A percentile compares a stretch with the other conserved stretches of the same genome.
Evolutionary conservation across 2,329 filamentous ascomycete species (phyloP).

Genomic region (Fusarium nematophilum): DNA sequence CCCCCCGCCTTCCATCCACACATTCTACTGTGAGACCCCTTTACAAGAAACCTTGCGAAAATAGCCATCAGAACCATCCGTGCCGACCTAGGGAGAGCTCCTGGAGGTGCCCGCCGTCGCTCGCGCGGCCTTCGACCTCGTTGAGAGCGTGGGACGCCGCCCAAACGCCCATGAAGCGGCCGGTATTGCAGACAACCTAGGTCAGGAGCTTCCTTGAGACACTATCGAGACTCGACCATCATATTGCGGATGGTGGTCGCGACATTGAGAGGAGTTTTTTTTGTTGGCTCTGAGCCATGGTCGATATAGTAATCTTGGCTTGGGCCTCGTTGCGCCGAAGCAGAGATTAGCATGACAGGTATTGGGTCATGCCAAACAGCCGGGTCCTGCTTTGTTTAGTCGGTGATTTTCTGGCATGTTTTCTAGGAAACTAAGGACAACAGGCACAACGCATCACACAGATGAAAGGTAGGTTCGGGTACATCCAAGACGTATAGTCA

Average conservation of each 20-base stretch:
- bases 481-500: too few relatives aligned
- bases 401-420: too few relatives aligned
- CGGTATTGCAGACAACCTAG: neutral
- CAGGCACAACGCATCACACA: too few relatives aligned
- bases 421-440: too few relatives aligned
- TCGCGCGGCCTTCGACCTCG: neutral
- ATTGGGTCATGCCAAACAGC: too few relatives aligned
- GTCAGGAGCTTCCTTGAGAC: constrained; percentile 1
- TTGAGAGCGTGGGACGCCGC: neutral
- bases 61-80: neutral
- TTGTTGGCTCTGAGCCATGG: neutral
- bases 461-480: too few relatives aligned
- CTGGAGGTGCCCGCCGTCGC: neutral
- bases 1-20: neutral
- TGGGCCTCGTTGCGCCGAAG: too few relatives aligned
- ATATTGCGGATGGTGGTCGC: neutral
- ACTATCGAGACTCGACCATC: neutral
- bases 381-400: too few relatives aligned
- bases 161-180: neutral
- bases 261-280: neutral
- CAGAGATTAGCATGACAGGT: too few relatives aligned
- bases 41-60: neutral
- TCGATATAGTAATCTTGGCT: neutral
- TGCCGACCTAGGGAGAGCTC: neutral
- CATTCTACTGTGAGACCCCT: too few relatives aligned